A percentile compares a stretch with the other conserved stretches of the same genome.
Evolutionary conservation across 2,329 filamentous ascomycete genomes (phyloP).

Genomic region (Mollisia scopiformis): DNA sequence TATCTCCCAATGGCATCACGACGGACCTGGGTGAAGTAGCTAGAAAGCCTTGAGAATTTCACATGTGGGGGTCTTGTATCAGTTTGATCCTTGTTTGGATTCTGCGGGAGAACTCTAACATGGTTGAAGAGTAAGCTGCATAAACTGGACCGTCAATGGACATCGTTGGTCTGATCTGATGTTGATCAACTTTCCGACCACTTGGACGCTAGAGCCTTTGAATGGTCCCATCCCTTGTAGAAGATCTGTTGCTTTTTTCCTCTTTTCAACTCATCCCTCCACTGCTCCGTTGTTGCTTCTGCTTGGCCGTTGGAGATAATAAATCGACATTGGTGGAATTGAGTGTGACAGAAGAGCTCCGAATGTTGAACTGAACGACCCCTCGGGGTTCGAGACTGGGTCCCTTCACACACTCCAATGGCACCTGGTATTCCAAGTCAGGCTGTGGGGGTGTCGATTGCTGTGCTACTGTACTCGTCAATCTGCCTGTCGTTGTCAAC

Average conservation of each 20-base stretch:
- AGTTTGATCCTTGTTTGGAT: not conserved
- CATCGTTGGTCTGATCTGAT: constrained; percentile 10
- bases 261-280: not conserved
- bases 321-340: not conserved
- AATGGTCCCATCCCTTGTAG: not conserved
- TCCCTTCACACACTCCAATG: constrained; percentile 6
- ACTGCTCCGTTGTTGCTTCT: not conserved
- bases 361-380: not conserved
- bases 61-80: not conserved
- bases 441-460: constrained; percentile 30
- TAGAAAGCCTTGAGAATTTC: not conserved
- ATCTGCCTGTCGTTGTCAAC: constrained; percentile 28
- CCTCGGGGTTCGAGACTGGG: not conserved
- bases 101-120: not conserved
- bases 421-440: constrained; percentile 26
- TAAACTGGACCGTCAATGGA: not conserved
- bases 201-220: constrained; percentile 2
- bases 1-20: constrained; percentile 7
- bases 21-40: constrained; percentile 2
- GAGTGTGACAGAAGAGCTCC: not conserved
- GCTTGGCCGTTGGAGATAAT: constrained; percentile 3
- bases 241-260: constrained; percentile 1
- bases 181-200: not conserved
- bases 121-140: not conserved
- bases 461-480: constrained; percentile 34